Evolutionary conservation across 202 grass and related monocot species (phyloP), one percentile per base, ranked within the genome.

Genomic region (Zoysia matrella): DNA sequence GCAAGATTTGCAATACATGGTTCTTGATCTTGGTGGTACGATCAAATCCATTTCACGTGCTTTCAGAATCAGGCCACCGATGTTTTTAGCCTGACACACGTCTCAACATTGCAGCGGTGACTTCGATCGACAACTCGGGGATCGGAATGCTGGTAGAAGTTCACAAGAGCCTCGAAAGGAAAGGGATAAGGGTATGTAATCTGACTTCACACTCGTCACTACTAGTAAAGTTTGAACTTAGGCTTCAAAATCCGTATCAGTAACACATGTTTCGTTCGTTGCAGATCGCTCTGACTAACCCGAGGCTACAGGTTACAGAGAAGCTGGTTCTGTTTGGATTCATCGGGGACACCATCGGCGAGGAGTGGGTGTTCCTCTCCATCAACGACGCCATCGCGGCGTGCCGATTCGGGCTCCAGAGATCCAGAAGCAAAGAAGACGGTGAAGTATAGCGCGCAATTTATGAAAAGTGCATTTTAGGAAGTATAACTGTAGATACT

Each of bases 1-100:
- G 57, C 80, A 90, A 11, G 88, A 95, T 79, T 52, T 95, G 72
- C 87, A 95, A 69, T 81, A 78, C 73, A 16, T 94, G 16, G 44
- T 99, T 64, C 81, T 99, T 47, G 93, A 99, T 45, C 76, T 99
- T 70, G 78, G 91, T 46, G 93, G 96, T 99, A 93, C 60, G 82
- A 8, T 63, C 60, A 51, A 87, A 70, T 42, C 14, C 71, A 43
- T 73, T 81, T 58, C 76, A 58, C 15, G 45, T 63, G 4, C 60
- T 80, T 76, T 72, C 42, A 44, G 52, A 30, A 58, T 62, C 39
- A 48, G 60, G 15, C 15, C 39, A 30, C 22, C 0, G 12, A 56
- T 49, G 0, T 30, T 30, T 48, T 77, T 43, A 74, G 63, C 9
- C 3, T 82, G 18, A 63, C 46, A 72, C 50, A 78, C 65, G 4